phyloP scores from a whole-genome alignment of 306 rosid genomes.

The Pyrus communis region DNA sequence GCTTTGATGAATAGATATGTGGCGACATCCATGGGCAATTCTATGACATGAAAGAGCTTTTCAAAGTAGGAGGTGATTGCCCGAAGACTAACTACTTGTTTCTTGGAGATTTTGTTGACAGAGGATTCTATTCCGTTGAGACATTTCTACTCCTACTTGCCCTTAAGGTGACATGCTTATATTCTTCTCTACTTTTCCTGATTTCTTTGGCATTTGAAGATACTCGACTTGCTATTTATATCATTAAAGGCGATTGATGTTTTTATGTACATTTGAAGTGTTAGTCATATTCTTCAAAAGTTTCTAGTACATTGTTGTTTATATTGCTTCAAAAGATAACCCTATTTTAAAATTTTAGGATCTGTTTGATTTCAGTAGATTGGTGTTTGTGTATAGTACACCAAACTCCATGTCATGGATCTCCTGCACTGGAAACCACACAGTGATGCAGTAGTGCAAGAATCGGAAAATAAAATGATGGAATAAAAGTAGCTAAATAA shows the following conservation, averaged over 20 bases:
- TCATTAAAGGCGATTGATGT: background rate
- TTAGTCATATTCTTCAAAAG: background rate
- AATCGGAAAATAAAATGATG: background rate
- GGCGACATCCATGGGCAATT: conserved; percentile 99
- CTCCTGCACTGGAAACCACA: background rate
- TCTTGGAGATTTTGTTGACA: conserved; percentile 98
- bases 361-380: background rate
- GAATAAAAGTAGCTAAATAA: background rate
- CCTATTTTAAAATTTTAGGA: background rate
- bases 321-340: background rate
- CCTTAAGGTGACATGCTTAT: conserved; percentile 55
- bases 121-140: conserved; percentile 93
- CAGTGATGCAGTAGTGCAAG: background rate
- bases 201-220: background rate
- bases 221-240: background rate
- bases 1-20: conserved; percentile 54
- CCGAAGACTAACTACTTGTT: conserved; percentile 92
- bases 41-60: conserved; percentile 98
- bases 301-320: conserved; percentile 1
- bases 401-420: conserved; percentile 6
- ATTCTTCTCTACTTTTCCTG: background rate
- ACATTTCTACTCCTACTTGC: conserved; percentile 93
- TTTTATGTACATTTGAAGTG: conserved; percentile 2
- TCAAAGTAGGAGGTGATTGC: conserved; percentile 98
- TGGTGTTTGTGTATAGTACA: background rate